These are phyloP conservation scores for Rubia occidens DNA, from an alignment of 305 asterid genomes.

Conservation along the genomic window DNA sequence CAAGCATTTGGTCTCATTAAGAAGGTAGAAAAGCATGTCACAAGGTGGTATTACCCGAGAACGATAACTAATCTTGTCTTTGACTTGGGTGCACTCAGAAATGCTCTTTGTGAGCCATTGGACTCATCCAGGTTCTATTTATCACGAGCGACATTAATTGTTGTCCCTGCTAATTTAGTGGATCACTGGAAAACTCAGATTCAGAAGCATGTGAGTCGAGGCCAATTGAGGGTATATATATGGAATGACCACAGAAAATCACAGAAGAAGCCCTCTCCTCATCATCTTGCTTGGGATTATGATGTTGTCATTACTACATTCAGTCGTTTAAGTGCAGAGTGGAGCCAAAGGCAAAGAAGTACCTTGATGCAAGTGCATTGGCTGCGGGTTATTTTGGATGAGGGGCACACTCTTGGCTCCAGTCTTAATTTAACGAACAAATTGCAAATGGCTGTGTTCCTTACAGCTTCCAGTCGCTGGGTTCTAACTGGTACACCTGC, in stretches of 20 bases:
- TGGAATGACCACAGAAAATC: constrained; percentile 82
- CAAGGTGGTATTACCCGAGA: constrained; percentile 84
- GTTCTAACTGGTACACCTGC: constrained; percentile 96
- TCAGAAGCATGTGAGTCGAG: constrained; percentile 67
- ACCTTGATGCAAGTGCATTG: constrained; percentile 87
- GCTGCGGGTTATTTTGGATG: constrained; percentile 89
- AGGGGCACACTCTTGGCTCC: constrained; percentile 97
- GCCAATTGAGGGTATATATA: constrained; percentile 66
- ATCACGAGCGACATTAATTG: constrained; percentile 81
- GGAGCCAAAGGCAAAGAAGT: constrained; percentile 77
- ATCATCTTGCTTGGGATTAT: constrained; percentile 87
- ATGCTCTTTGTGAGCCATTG: constrained; percentile 80
- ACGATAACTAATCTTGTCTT: constrained; percentile 59
- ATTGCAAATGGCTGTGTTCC: constrained; percentile 78
- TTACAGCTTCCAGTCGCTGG: constrained; percentile 87
- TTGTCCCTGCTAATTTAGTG: constrained; percentile 85
- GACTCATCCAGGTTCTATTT: constrained; percentile 63
- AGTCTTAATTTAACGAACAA: constrained; percentile 87
- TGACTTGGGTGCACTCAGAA: constrained; percentile 81
- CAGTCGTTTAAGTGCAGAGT: constrained; percentile 88
- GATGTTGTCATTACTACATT: constrained; percentile 93
- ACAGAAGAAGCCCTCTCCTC: constrained; percentile 65
- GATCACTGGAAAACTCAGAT: constrained; percentile 93
- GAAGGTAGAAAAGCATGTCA: constrained; percentile 42
- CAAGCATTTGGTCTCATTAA: constrained; percentile 82